Percentiles rank a stretch among this genome's conserved stretches.
Evolutionary conservation across 306 rosid genomes (phyloP).

Genomic region (Gynostemma pentaphyllum): DNA sequence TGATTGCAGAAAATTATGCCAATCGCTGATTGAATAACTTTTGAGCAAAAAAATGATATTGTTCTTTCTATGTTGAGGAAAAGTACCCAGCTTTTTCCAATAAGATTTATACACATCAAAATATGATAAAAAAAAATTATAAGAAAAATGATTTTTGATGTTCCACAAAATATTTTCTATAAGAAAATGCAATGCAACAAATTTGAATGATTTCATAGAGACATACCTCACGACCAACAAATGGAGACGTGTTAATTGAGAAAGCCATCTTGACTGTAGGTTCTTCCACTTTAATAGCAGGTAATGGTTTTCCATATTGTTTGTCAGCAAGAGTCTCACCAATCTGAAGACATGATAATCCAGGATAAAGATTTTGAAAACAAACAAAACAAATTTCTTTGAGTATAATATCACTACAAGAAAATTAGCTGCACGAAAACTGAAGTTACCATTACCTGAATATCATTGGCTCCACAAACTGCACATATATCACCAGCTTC

Average conservation of each 20-base stretch:
- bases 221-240: constrained; percentile 97
- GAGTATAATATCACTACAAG: not conserved
- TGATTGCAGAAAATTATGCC: too few species aligned
- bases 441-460: constrained; percentile 49
- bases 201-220: not conserved
- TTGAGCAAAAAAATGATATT: too few species aligned
- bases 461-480: constrained; percentile 84
- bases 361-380: not conserved
- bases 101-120: too few species aligned
- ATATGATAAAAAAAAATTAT: too few species aligned
- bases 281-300: constrained; percentile 96
- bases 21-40: too few species aligned
- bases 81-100: too few species aligned
- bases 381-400: not conserved
- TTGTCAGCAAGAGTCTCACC: constrained; percentile 96
- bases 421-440: constrained; percentile 11
- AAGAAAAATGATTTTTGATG: too few species aligned
- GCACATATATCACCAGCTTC: constrained; percentile 99
- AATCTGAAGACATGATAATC: constrained; percentile 31
- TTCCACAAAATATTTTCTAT: not conserved
- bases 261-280: constrained; percentile 98
- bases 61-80: too few species aligned
- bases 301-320: constrained; percentile 64
- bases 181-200: not conserved
- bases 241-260: constrained; percentile 82